phyloP scores from a whole-genome alignment of 2,329 filamentous ascomycete species.

The Fusarium udum region DNA sequence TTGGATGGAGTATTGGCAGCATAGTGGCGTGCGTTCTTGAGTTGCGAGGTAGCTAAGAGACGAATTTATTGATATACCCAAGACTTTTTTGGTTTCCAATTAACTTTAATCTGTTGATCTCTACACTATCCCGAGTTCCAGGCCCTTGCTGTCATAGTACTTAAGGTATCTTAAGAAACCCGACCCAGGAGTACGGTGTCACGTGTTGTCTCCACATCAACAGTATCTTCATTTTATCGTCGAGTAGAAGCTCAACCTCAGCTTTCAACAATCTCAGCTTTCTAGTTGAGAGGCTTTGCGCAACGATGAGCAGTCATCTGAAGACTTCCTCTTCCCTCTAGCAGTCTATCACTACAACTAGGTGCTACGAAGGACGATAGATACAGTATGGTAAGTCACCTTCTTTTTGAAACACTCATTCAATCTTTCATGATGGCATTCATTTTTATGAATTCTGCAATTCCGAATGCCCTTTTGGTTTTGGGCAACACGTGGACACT shows the following conservation, averaged over 20 bases:
- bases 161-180: neutral
- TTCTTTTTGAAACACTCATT: neutral
- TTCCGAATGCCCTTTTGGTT: slow-evolving; percentile 51
- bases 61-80: slow-evolving; percentile 41
- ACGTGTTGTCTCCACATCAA: slow-evolving; percentile 25
- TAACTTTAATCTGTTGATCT: neutral
- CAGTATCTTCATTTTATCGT: slow-evolving; percentile 15
- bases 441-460: slow-evolving; percentile 60
- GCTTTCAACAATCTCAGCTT: neutral
- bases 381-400: slow-evolving; percentile 24
- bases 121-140: no score
- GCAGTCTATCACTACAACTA: neutral
- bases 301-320: neutral
- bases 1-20: slow-evolving; percentile 30
- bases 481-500: slow-evolving; percentile 46
- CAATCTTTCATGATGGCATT: slow-evolving; percentile 48
- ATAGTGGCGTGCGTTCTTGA: slow-evolving; percentile 24
- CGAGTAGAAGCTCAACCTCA: neutral
- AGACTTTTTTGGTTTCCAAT: neutral
- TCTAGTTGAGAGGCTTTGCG: neutral
- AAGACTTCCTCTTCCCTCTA: neutral
- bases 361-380: neutral
- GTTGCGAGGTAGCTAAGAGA: slow-evolving; percentile 29
- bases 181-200: neutral
- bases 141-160: neutral